Percentiles rank a stretch among this genome's conserved stretches.
These are phyloP conservation scores for Beauveria sp. DNA, from an alignment of 2,329 filamentous ascomycete genomes.

Conservation along the genomic window DNA sequence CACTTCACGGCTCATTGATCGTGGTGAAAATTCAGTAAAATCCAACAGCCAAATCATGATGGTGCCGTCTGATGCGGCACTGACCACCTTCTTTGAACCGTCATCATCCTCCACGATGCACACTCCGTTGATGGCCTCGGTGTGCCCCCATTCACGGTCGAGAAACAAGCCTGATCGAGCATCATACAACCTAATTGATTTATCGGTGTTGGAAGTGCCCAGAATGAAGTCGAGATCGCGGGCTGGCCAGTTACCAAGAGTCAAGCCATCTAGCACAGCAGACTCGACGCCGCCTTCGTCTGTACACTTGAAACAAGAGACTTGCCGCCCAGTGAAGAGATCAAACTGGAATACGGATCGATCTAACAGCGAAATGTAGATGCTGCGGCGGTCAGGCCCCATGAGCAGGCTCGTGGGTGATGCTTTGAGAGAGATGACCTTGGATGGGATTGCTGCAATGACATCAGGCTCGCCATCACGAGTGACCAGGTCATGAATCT, in stretches of 20 bases:
- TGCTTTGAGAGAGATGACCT: conserved; percentile 74
- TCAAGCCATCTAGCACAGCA: conserved; percentile 74
- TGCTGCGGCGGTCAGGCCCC: conserved; percentile 50
- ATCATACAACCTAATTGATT: conserved; percentile 88
- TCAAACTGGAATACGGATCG: conserved; percentile 55
- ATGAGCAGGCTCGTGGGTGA: conserved; percentile 80
- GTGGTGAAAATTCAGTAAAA: conserved; percentile 35
- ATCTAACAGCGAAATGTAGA: conserved; percentile 54
- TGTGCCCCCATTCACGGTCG: conserved; percentile 89
- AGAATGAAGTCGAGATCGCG: conserved; percentile 60
- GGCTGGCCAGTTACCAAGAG: conserved; percentile 49
- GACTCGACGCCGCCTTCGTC: conserved; percentile 76
- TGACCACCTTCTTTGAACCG: conserved; percentile 54
- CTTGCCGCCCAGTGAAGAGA: conserved; percentile 58
- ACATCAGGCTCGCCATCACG: conserved; percentile 57
- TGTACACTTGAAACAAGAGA: conserved; percentile 71
- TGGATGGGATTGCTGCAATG: conserved; percentile 68
- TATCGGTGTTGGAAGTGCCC: conserved; percentile 90
- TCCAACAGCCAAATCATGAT: conserved; percentile 71
- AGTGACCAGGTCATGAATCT: conserved; percentile 70
- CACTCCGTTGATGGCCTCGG: conserved; percentile 84
- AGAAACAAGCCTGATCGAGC: conserved; percentile 67
- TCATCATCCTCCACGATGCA: conserved; percentile 58
- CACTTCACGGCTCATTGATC: conserved; percentile 40
- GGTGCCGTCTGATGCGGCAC: conserved; percentile 70